Base-by-base conservation (phyloP, 1,284 basidiomycete genomes). In the Boletus sp. region DNA sequence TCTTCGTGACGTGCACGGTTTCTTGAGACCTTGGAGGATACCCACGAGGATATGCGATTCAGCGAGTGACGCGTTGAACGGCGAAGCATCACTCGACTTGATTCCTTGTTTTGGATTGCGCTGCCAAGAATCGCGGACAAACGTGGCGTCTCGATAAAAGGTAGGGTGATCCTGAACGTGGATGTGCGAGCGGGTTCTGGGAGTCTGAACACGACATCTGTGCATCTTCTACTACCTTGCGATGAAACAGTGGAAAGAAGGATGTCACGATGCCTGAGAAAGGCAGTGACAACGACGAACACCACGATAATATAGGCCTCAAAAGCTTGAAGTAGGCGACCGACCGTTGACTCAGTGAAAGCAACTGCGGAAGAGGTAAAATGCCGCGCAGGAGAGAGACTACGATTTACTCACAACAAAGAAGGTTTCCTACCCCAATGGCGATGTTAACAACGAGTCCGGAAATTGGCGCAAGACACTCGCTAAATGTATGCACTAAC, bases 311-410 rank as follows among this genome's bases (percentile, higher is more conserved):
- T 72, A 58, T 82, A 88, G n/a, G 83, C 52, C 57, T 84, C 81
- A 38, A 81, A 64, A 14, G 80, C 80, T 56, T 82, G 80, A 48
- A 89, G 71, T 56, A 88, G 78, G 35, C 83, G 80, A n/a, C 85
- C 87, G 5, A 84, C 67, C 8, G 74, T 72, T 9, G 78, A 78
- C 63, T 88, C 86, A 2, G 84, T 78, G 58, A 88, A 87, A 48
- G 72, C 67, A 59, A 82, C 85, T 88, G 52, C 8, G 25, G 25
- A 49, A 45, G 30, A 32, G 46, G 32, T 60, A 19, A 56, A 55
- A 48, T 46, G 23, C 50, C 25, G 44, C 41, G 43, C 33, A 37
- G 20, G 25, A 29, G 20, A 39, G 43, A 23, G 29, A 13, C 10
- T 19, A 22, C 4, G 20, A 30, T 17, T 12, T 16, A 75, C 85